Evolutionary conservation across 108 stramenopile genomes (phyloP), one percentile per base, ranked within the genome.

Genomic region (Cyclotella cryptica): DNA sequence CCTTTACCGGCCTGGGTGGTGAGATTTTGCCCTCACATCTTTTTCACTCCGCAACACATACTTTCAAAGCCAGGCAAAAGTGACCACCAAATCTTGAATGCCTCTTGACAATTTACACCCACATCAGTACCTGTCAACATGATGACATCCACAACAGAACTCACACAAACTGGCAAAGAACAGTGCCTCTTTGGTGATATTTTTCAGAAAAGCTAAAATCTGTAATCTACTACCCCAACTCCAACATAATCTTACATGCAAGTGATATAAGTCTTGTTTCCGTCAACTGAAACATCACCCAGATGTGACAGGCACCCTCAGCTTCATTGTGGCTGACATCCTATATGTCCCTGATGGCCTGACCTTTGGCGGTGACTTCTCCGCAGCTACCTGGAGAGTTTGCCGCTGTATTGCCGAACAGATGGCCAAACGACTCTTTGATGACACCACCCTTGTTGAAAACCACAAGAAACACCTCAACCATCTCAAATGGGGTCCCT

Each of bases 251-350:
- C 13, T n/a, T 55, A 13, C 41, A 57, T 49, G 35, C 40, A 0
- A 71, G 30, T 10, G 54, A 71, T 57, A 40, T 71, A 71, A 71
- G 22, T 55, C 39, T 12, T 71, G 54, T 41, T 71, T 71, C 6
- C 19, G 53, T 0, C 59, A 72, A 28, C 19, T 72, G 13, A 72
- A 72, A 39, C 43, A 61, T 35, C 71, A 72, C 19, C 71, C 59
- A 0, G 46, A 60, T 22, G 35, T 17, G 39, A 0, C 19, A 24
- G 69, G 55, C 0, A 54, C 69, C 15, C 55, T 71, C 39, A 42
- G 22, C 7, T 71, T 14, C 24, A 27, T 58, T 15, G 17, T 71
- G 12, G 3, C 21, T 0, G 12, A 57, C 3, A 26, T 26, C 55
- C 24, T 57, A 1, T 70, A 63, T 30, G 14, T 66, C 4, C 62